A percentile compares a stretch with the other conserved stretches of the same genome.
Conservation (phyloP, 176 grass and related monocot species). For the Oryza meridionalis region DNA sequence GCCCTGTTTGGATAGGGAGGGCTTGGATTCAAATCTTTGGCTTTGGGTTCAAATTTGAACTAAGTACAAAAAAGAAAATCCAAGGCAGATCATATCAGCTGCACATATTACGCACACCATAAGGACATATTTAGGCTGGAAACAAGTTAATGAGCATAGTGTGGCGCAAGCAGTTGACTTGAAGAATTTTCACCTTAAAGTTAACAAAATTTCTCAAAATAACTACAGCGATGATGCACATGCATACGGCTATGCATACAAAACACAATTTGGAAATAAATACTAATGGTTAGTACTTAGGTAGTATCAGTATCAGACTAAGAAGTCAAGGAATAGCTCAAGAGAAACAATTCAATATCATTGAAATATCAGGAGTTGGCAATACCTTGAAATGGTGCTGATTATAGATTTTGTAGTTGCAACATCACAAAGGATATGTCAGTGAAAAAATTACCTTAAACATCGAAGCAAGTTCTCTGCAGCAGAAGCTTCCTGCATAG, state of each 20-base stretch:
- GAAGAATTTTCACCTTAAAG: background rate
- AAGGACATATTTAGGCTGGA: background rate
- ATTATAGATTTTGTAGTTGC: constrained; percentile 24
- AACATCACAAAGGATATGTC: background rate
- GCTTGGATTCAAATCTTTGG: background rate
- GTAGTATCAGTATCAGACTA: background rate
- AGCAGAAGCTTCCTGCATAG: constrained; percentile 90
- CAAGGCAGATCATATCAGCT: background rate
- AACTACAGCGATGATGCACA: background rate
- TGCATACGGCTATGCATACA: background rate
- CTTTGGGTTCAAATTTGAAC: background rate
- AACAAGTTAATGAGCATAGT: background rate
- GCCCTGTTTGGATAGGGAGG: background rate
- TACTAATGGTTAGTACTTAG: background rate
- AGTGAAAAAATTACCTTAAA: constrained; percentile 68
- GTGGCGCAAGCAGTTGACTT: background rate
- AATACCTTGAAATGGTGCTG: constrained; percentile 12
- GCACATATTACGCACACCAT: background rate
- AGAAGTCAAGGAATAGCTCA: background rate
- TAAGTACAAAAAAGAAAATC: background rate
- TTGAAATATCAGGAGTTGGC: background rate
- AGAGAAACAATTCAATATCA: background rate
- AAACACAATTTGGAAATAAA: background rate
- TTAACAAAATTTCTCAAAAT: background rate
- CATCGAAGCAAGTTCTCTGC: constrained; percentile 94